These are phyloP conservation scores for Astragalus glycyphyllos DNA, from an alignment of 306 rosid genomes.

Conservation along the genomic window DNA sequence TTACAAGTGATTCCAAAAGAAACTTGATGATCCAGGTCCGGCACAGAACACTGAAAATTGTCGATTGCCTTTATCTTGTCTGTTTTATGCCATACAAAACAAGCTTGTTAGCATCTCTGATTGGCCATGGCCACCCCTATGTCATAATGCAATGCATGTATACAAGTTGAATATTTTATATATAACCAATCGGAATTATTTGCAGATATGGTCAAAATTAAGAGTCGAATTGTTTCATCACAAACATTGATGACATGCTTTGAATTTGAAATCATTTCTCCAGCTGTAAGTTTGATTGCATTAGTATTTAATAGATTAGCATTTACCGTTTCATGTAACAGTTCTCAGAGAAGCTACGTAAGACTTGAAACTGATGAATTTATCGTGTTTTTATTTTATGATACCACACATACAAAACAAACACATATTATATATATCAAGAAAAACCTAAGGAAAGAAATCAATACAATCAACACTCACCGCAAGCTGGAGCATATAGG, in stretches of 20 bases:
- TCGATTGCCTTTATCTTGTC: constrained; percentile 33
- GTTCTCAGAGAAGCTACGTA: neutral
- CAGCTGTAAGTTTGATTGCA: constrained; percentile 3
- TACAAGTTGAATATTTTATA: constrained; percentile 6
- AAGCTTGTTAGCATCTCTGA: constrained; percentile 35
- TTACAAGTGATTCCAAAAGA: constrained; percentile 39
- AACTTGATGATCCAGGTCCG: constrained; percentile 43
- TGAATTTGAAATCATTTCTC: constrained; percentile 1
- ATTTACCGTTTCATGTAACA: neutral
- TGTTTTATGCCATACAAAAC: constrained; percentile 43
- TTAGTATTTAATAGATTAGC: neutral
- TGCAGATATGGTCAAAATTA: neutral
- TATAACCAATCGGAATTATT: constrained; percentile 1
- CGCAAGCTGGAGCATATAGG: neutral
- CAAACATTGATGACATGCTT: constrained; percentile 5
- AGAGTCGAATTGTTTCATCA: neutral
- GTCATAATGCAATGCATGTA: constrained; percentile 32
- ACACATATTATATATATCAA: neutral
- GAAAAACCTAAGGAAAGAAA: neutral
- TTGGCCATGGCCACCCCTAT: constrained; percentile 26
- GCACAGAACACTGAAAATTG: constrained; percentile 32
- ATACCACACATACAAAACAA: neutral
- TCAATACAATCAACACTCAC: constrained; percentile 3
- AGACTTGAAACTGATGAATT: neutral
- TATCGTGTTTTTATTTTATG: neutral